Conservation (phyloP, 116 monocot species). For the Cymodocea nodosa region DNA sequence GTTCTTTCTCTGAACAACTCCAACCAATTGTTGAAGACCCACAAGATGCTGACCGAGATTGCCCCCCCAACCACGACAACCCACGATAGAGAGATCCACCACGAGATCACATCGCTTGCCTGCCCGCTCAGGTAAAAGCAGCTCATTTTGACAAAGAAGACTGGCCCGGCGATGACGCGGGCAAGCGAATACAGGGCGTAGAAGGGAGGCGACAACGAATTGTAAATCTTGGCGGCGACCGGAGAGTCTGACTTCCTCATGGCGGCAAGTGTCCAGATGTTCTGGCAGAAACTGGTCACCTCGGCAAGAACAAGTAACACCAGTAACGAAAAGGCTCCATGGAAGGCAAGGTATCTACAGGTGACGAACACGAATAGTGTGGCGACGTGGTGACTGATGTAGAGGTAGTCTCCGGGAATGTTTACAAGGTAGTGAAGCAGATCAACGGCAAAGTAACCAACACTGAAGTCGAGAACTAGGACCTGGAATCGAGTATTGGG, state of each 20-base stretch:
- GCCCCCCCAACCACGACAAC: slow-evolving; percentile 66
- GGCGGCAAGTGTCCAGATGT: slow-evolving; percentile 71
- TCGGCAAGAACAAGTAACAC: slow-evolving; percentile 68
- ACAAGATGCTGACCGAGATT: slow-evolving; percentile 72
- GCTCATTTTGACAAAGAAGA: slow-evolving; percentile 75
- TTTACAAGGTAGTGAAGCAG: slow-evolving; percentile 71
- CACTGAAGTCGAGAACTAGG: slow-evolving; percentile 70
- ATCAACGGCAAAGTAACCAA: slow-evolving; percentile 73
- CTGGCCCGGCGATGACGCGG: slow-evolving; percentile 47
- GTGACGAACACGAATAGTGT: slow-evolving; percentile 86
- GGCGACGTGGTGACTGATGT: slow-evolving; percentile 90
- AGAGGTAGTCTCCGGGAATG: slow-evolving; percentile 54
- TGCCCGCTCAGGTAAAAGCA: slow-evolving; percentile 48
- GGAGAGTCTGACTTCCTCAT: slow-evolving; percentile 29
- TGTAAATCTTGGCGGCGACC: slow-evolving; percentile 35
- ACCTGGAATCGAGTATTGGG: slow-evolving; percentile 44
- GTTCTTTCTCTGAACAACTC: slow-evolving; percentile 15
- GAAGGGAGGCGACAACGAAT: slow-evolving; percentile 48
- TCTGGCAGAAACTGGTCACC: slow-evolving; percentile 76
- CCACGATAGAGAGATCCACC: slow-evolving; percentile 59
- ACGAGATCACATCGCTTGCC: slow-evolving; percentile 53
- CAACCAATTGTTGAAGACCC: slow-evolving; percentile 72
- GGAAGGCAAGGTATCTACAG: slow-evolving; percentile 56
- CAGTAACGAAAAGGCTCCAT: slow-evolving; percentile 59
- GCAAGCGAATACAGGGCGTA: slow-evolving; percentile 58